Base-by-base conservation (phyloP, 139 green algal genomes). In the Auxenochlorella protothecoides region DNA sequence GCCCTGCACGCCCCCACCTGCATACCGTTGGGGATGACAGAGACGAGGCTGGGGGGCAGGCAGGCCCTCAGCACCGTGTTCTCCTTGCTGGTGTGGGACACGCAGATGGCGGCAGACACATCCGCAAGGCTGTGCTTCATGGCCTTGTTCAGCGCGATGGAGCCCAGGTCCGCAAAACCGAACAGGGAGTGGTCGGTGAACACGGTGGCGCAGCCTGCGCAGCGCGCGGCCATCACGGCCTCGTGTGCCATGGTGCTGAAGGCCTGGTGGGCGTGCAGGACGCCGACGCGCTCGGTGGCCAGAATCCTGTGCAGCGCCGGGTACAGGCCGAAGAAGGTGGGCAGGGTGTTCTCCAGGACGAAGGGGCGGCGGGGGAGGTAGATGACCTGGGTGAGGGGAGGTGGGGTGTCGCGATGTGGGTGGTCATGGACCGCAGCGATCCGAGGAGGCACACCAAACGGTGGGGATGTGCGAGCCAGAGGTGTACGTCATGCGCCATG, bases 131-230 rank as follows among this genome's bases (percentile, higher is more conserved):
- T 84, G 62, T 78, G 88, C 74, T 94, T 93, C 56, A 95, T 82
- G 14, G 91, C 53, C 77, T 81, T 89, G 84, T 98, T 99, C n/a
- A 88, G 88, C 7, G 89, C 55, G 64, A 98, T 97, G 81, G 78
- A 88, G 54, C 69, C 63, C 14, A 79, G 72, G 70, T 97, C 92
- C 12, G 90, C 87, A 83, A 99, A 98, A 12, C 94, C 94, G 66
- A 97, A 96, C 51, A 99, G 84, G 2, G 90, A 97, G 80, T 99
- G 94, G 84, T 98, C 94, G 2, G 94, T 99, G 85, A 98, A 99
- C 11, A 97, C 90, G n/a, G 85, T 80, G 67, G 83, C 76, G 72
- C 87, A 89, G 3, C 88, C 87, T 84, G 97, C 89, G 12, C 88
- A 92, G 51, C 87, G 75, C 2, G 89, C 92, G 66, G 95, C 84